Base-by-base conservation (phyloP, 192 early-diverging fungal genomes). In the Entomortierella chlamydospora region DNA sequence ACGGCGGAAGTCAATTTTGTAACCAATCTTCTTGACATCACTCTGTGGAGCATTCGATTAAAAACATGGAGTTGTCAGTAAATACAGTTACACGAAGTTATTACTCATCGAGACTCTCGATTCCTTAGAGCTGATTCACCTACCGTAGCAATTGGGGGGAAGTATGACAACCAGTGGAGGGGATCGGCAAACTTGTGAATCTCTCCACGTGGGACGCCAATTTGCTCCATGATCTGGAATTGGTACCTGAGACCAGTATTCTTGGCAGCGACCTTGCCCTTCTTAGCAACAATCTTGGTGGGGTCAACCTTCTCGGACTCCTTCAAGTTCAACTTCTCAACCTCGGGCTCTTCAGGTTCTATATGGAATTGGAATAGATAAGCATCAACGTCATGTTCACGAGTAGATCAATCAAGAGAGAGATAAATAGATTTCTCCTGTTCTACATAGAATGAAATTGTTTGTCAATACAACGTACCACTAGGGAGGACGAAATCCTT, bases 211-310 rank as follows among this genome's bases (percentile, higher is more conserved):
- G 93, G 87, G 52, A 99, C 88, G 39, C 96, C 96, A 81, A 94
- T 91, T 54, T 87, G 84, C 68, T 89, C 89, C 96, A 99, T 94
- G 72, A 98, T 97, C 82, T 98, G 95, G 91, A 98, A 99, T 82
- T 98, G 97, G 73, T 96, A 97, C 73, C 91, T 93, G 49, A 87
- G 80, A 29, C 86, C 88, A 69, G 93, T 92, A 41, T 88, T 87
- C 87, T 99, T 99, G 72, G 96, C 91, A 17, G 87, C 90, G 30
- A 90, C 90, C 85, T 99, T 99, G 81, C 93, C 91, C 81, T 97
- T 93, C 66, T 90, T 93, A 54, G 87, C 84, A 22, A 85, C 83
- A 23, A 87, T 82, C 82, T 93, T 93, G 50, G 87, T 83, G 29
- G 89, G 85, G 25, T 89, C 87, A 23, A 85, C 83, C 54, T 78